phyloP scores from a whole-genome alignment of 257 asterid genomes.

The Solanum piurae region DNA sequence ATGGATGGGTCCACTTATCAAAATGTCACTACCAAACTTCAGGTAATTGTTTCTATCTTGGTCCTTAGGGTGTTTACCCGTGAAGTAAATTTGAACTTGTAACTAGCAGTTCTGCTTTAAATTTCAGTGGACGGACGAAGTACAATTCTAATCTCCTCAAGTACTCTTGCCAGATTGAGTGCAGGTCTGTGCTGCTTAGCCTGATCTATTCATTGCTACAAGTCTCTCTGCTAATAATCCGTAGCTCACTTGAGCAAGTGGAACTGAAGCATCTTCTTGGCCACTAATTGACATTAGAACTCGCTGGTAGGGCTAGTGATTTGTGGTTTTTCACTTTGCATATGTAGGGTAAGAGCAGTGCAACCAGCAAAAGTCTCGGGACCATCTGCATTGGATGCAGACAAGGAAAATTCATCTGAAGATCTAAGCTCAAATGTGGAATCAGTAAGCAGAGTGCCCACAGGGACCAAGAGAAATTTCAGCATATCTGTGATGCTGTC shows the following conservation, averaged over 20 bases:
- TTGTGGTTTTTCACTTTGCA: background rate
- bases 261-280: background rate
- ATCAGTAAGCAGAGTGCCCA: constrained; percentile 1
- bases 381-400: constrained; percentile 17
- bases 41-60: constrained; percentile 30
- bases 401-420: constrained; percentile 11
- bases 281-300: background rate
- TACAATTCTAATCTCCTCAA: constrained; percentile 69
- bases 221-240: background rate
- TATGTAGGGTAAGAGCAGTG: constrained; percentile 52
- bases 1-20: constrained; percentile 71
- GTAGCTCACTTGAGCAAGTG: background rate
- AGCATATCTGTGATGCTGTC: constrained; percentile 67
- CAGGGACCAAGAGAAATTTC: constrained; percentile 37
- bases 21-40: constrained; percentile 89
- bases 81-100: background rate
- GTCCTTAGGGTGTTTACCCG: background rate
- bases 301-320: background rate
- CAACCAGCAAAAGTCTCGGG: constrained; percentile 48
- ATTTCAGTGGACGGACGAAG: constrained; percentile 81
- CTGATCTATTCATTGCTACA: background rate
- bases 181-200: constrained; percentile 46
- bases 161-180: constrained; percentile 86
- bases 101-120: background rate
- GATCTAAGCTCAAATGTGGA: background rate